Conservation (phyloP, 352 stramenopile species). For the Phytophthora europaea region DNA sequence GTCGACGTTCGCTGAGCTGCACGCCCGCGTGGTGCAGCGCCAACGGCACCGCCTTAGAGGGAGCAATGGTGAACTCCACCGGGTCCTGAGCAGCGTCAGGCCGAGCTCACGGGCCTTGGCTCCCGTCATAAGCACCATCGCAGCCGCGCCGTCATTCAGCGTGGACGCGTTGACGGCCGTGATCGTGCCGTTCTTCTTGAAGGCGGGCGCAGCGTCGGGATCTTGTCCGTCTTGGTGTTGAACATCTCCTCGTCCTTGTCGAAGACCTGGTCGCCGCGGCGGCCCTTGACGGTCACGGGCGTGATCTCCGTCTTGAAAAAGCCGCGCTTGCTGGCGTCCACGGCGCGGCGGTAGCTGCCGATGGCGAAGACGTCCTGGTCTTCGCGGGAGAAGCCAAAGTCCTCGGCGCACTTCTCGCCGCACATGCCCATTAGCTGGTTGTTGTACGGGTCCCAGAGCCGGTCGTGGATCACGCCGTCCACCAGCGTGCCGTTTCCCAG, state of each 20-base stretch:
- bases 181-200: conserved; percentile 97
- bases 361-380: conserved; percentile 97
- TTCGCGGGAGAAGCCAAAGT: conserved; percentile 93
- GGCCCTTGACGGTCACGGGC: conserved; percentile 84
- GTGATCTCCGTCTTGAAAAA: conserved; percentile 94
- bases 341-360: conserved; percentile 91
- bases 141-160: conserved; percentile 97
- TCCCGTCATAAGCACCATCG: conserved; percentile 97
- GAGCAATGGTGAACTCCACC: conserved; percentile 97
- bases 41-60: conserved; percentile 94
- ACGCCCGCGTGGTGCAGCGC: conserved; percentile 94
- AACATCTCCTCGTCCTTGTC: conserved; percentile 95
- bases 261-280: conserved; percentile 66
- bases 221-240: conserved; percentile 93
- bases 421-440: conserved; percentile 96
- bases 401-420: conserved; percentile 94
- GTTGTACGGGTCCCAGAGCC: conserved; percentile 98
- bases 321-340: conserved; percentile 80
- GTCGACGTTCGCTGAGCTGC: conserved; percentile 94
- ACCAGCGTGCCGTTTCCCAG: conserved; percentile 93
- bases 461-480: conserved; percentile 96
- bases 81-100: conserved; percentile 89
- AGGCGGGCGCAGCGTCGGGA: conserved; percentile 93
- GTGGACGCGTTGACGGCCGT: conserved; percentile 98
- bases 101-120: conserved; percentile 88